Evolutionary conservation across 306 rosid species (phyloP).

Genomic region (Erythrophleum fordii): DNA sequence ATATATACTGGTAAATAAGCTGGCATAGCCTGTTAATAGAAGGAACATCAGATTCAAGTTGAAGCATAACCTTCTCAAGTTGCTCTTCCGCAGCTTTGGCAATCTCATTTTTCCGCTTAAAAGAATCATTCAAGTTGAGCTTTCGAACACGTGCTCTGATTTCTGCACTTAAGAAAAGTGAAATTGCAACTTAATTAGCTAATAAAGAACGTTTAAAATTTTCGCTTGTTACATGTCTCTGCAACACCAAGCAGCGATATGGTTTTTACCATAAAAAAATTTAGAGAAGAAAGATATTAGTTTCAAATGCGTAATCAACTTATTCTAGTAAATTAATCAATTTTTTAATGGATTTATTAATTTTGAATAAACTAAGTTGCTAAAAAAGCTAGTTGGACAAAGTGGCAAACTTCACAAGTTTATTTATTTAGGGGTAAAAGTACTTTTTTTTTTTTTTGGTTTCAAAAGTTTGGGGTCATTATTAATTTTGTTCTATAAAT

Average conservation of each 20-base stretch:
- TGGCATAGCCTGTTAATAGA: too few relatives aligned
- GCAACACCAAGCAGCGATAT: too few relatives aligned
- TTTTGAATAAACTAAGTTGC: background rate
- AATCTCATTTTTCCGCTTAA: too few relatives aligned
- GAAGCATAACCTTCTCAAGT: constrained; percentile 57
- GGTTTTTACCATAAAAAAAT: too few relatives aligned
- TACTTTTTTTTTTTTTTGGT: too few relatives aligned
- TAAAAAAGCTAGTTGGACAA: too few relatives aligned
- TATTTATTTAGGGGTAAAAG: too few relatives aligned
- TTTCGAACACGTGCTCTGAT: constrained; percentile 67
- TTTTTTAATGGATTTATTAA: background rate
- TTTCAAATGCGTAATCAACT: background rate
- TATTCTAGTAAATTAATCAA: background rate
- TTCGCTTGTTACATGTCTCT: background rate
- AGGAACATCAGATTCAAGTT: background rate
- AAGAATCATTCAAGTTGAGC: constrained; percentile 65
- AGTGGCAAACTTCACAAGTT: too few relatives aligned
- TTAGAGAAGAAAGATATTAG: background rate
- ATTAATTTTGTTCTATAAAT: too few relatives aligned
- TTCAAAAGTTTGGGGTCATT: too few relatives aligned
- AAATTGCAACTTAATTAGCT: constrained; percentile 10
- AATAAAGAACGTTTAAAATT: background rate
- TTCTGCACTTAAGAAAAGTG: constrained; percentile 41
- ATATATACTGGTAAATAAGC: too few relatives aligned
- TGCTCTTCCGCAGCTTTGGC: too few relatives aligned